Evolutionary conservation across 768 basidiomycete species (phyloP), one percentile per base, ranked within the genome.

Genomic region (Multifurca ochricompacta): DNA sequence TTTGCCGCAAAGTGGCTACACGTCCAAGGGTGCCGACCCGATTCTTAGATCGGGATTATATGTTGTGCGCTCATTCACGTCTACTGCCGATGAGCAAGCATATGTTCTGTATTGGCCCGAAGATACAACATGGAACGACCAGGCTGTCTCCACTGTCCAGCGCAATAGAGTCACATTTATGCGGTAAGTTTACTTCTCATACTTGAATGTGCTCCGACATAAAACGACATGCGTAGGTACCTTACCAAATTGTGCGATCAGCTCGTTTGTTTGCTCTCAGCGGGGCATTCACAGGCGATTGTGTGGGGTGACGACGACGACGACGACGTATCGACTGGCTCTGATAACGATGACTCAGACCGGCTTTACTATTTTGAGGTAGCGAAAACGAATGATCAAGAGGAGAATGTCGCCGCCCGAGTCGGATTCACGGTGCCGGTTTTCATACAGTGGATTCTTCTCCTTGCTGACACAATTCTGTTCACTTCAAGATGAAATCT

Each of bases 51-150:
- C 80, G 13, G 81, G 80, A 16, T 59, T 82, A 8, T 82, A 82
- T 52, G 58, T 76, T 30, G 67, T 72, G 28, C 67, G 66, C n/a
- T 37, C 55, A n/a, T 31, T 25, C n/a, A 43, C n/a, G 21, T 40
- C 44, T 11, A 53, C 42, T 0, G 58, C 58, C 2, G 65, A 70
- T 31, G 53, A 59, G 11, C 64, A 69, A 32, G 48, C 77, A 4
- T 80, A 77, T 51, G 72, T 80, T 13, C 57, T 83, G 6, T 82
- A 79, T 52, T 84, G 83, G 82, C 81, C 81, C 0, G 79, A 84
- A 54, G 70, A 77, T 28, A 71, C 67, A 1, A 82, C 82, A 0
- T 83, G 82, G 82, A 64, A 76, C 35, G 80, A 82, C 63, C 65
- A 70, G 14, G 74, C 78, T 0, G 45, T 67, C 6, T 67, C 73